A percentile compares a stretch with the other conserved stretches of the same genome.
Conservation (phyloP, 495 filamentous ascomycete genomes). For the Talaromyces liani region DNA sequence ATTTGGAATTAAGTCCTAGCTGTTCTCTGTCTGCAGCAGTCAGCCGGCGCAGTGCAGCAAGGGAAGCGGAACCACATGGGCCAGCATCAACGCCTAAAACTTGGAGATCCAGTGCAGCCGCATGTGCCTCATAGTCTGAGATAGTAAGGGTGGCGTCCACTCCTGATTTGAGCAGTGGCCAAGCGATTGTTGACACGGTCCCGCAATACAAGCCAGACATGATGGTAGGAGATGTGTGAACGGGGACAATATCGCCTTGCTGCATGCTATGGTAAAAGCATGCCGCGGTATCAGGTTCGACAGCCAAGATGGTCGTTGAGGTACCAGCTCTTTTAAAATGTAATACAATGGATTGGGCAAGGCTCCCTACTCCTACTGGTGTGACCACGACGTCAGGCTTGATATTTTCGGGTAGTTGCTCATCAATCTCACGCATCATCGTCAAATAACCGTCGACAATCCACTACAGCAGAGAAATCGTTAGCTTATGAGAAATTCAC, state of each 20-base stretch:
- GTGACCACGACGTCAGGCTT: conserved; percentile 33
- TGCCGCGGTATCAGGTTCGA: conserved; percentile 58
- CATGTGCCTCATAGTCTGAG: conserved; percentile 47
- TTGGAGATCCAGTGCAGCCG: conserved; percentile 42
- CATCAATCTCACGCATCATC: conserved; percentile 56
- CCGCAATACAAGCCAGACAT: conserved; percentile 67
- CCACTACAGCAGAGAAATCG: conserved; percentile 29
- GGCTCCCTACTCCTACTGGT: conserved; percentile 59
- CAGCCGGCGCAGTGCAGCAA: conserved; percentile 48
- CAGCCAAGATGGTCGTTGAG: conserved; percentile 40
- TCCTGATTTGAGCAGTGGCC: conserved; percentile 46
- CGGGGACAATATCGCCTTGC: conserved; percentile 30
- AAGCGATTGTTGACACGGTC: conserved; percentile 54
- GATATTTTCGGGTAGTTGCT: conserved; percentile 32
- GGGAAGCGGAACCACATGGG: conserved; percentile 56
- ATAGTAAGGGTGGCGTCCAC: conserved; percentile 54
- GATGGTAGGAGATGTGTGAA: conserved; percentile 47
- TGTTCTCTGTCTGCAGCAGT: conserved; percentile 16
- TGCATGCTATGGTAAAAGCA: conserved; percentile 47
- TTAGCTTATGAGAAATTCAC: not conserved
- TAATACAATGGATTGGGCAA: conserved; percentile 50
- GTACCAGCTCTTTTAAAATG: conserved; percentile 44
- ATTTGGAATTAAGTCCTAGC: conserved; percentile 29
- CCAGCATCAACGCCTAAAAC: conserved; percentile 41
- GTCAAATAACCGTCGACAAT: conserved; percentile 68